These are phyloP conservation scores for Aspergillus niger DNA, from an alignment of 2,329 filamentous ascomycete species.

Conservation along the genomic window DNA sequence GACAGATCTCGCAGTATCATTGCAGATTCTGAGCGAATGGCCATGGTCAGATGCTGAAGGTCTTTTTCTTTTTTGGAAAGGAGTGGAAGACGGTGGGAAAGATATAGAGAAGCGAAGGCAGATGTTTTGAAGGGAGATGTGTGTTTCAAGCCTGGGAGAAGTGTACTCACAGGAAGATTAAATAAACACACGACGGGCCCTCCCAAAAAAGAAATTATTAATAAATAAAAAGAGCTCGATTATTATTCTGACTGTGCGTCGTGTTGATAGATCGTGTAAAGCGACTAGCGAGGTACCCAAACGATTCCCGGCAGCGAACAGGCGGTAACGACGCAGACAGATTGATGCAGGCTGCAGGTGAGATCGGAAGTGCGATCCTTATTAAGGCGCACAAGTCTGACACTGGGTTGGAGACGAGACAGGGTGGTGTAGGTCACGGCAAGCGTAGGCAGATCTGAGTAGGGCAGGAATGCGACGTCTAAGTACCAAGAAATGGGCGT, in stretches of 20 bases:
- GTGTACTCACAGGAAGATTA: conserved; percentile 21
- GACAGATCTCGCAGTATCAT: conserved; percentile 47
- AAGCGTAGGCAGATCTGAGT: conserved; percentile 23
- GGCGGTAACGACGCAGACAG: conserved; percentile 23
- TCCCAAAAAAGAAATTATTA: conserved; percentile 14
- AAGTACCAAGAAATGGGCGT: conserved; percentile 21
- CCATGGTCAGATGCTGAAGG: conserved; percentile 33
- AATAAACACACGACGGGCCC: conserved; percentile 13
- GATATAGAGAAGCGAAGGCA: neutral
- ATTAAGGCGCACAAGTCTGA: conserved; percentile 32
- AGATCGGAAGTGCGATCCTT: conserved; percentile 42
- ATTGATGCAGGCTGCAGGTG: conserved; percentile 34
- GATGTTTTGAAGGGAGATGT: conserved; percentile 1
- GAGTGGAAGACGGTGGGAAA: conserved; percentile 3
- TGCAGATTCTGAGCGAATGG: conserved; percentile 33
- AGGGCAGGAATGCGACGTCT: conserved; percentile 32
- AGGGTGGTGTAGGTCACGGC: conserved; percentile 20
- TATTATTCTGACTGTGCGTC: conserved; percentile 20
- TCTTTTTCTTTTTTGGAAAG: neutral
- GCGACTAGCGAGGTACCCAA: conserved; percentile 24
- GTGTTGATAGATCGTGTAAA: conserved; percentile 20
- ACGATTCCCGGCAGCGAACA: conserved; percentile 27
- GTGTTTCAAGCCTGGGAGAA: conserved; percentile 6
- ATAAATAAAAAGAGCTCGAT: conserved; percentile 17
- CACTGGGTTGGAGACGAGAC: conserved; percentile 17